phyloP scores from a whole-genome alignment of 2,329 filamentous ascomycete genomes.

The Aspergillus sp. region DNA sequence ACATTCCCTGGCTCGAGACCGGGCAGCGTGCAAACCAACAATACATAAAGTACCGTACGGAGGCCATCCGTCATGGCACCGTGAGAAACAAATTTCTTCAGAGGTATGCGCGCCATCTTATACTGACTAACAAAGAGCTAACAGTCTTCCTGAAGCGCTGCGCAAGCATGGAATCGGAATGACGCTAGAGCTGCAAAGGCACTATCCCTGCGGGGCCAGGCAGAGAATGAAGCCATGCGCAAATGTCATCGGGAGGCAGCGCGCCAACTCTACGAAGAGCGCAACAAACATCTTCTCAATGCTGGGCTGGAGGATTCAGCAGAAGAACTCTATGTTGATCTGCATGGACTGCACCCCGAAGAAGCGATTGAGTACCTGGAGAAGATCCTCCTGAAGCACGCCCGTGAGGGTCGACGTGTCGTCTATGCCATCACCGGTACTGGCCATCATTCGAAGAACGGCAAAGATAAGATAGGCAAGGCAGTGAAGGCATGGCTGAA shows the following conservation, averaged over 20 bases:
- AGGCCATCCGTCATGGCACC: conserved; percentile 96
- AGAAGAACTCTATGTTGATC: conserved; percentile 85
- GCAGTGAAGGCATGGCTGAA: conserved; percentile 86
- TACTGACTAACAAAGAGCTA: conserved; percentile 1
- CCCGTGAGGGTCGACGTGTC: conserved; percentile 63
- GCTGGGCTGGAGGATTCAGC: conserved; percentile 42
- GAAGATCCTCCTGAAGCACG: conserved; percentile 80
- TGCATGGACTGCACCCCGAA: conserved; percentile 97
- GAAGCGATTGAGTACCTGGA: conserved; percentile 95
- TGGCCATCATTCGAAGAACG: conserved; percentile 96
- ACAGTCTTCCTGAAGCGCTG: conserved; percentile 60
- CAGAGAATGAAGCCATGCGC: conserved; percentile 95
- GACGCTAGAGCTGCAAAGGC: conserved; percentile 95
- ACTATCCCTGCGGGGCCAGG: conserved; percentile 87
- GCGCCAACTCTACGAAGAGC: conserved; percentile 85
- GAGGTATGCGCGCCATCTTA: conserved; percentile 56
- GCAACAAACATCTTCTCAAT: conserved; percentile 66
- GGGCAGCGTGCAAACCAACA: conserved; percentile 86
- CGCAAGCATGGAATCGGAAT: conserved; percentile 97
- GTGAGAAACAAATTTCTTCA: conserved; percentile 96
- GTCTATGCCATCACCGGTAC: conserved; percentile 97
- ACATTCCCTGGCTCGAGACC: conserved; percentile 95
- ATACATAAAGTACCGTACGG: conserved; percentile 90
- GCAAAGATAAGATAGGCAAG: conserved; percentile 97
- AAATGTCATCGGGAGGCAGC: conserved; percentile 95